Evolutionary conservation across 1,284 basidiomycete species (phyloP), one percentile per base, ranked within the genome.

Genomic region (Vanrija sp.): DNA sequence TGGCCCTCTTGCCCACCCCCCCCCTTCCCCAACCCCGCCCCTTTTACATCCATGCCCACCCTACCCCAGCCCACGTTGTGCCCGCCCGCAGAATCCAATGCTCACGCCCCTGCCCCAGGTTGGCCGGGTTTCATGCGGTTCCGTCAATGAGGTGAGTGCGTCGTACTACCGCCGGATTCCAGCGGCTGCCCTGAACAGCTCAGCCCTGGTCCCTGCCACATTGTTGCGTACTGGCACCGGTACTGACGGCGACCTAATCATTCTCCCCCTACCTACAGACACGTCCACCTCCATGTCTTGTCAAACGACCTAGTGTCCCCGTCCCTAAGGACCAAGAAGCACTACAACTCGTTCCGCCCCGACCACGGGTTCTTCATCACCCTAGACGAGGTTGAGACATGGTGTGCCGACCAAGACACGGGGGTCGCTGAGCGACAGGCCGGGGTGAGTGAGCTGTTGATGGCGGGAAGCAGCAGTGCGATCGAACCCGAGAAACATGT

Each of bases 261-360:
- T 45, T 43, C 39, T 56, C 46, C n/a, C n/a, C n/a, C n/a, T n/a
- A 43, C n/a, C 52, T 49, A 16, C 58, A 93, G 91, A 60, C 91
- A 94, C 69, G 60, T 93, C 1, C 92, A 95, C 68, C 75, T 93
- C 6, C 93, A 97, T 70, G 84, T 97, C 57, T 79, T 97, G 26
- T 95, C 92, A 0, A 80, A 82, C 19, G 94, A 98, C 70, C 77
- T 96, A 18, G 81, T 84, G 49, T 87, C 88, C 0, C 80, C 83
- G 3, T 77, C 79, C 38, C 77, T 98, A 77, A 98, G 95, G 76
- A 83, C 83, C 60, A 97, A 96, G 80, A 93, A 89, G 67, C 93
- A 98, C 67, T 92, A 92, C 78, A 92, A 95, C 71, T 91, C 91
- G 3, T 98, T 98, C 78, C 85, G 89, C 65, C 95, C 94, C 0